phyloP scores from a whole-genome alignment of 768 basidiomycete genomes.

The Clavulina sp. region DNA sequence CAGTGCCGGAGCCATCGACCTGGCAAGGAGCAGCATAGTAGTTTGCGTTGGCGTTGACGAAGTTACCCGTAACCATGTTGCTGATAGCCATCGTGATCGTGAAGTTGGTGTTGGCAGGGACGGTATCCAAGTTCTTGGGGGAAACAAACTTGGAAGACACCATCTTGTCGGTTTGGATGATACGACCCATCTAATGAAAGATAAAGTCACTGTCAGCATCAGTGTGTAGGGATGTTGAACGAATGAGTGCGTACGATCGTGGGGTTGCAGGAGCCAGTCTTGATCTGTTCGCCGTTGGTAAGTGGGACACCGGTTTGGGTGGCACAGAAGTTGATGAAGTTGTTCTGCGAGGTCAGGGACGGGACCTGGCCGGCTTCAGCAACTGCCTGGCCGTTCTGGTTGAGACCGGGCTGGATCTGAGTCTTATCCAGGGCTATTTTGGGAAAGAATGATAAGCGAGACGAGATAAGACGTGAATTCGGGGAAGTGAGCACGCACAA shows the following conservation, averaged over 20 bases:
- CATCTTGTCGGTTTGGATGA: slow-evolving; percentile 13
- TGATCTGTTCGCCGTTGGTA: slow-evolving; percentile 5
- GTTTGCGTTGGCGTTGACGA: slow-evolving; percentile 18
- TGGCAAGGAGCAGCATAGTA: slow-evolving; percentile 19
- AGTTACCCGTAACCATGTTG: slow-evolving; percentile 15
- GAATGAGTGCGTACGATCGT: slow-evolving; percentile 7
- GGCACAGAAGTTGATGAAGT: slow-evolving; percentile 19
- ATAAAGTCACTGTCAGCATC: not conserved
- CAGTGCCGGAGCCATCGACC: slow-evolving; percentile 15
- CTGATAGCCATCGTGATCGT: slow-evolving; percentile 15
- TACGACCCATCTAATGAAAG: slow-evolving; percentile 15
- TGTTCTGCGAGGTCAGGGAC: slow-evolving; percentile 18
- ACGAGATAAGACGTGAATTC: not conserved
- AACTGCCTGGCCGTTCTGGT: slow-evolving; percentile 12
- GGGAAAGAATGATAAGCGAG: not conserved
- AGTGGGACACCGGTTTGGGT: slow-evolving; percentile 5
- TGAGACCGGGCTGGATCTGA: slow-evolving; percentile 8
- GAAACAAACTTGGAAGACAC: slow-evolving; percentile 8
- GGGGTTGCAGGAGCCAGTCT: slow-evolving; percentile 18
- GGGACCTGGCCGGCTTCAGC: slow-evolving; percentile 16
- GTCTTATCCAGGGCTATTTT: not conserved
- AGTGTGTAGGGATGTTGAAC: not conserved
- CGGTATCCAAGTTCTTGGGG: slow-evolving; percentile 5
- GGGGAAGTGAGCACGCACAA: not conserved
- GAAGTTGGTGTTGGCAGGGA: slow-evolving; percentile 8